phyloP scores from a whole-genome alignment of 768 basidiomycete species.

The Lepiota venenata region DNA sequence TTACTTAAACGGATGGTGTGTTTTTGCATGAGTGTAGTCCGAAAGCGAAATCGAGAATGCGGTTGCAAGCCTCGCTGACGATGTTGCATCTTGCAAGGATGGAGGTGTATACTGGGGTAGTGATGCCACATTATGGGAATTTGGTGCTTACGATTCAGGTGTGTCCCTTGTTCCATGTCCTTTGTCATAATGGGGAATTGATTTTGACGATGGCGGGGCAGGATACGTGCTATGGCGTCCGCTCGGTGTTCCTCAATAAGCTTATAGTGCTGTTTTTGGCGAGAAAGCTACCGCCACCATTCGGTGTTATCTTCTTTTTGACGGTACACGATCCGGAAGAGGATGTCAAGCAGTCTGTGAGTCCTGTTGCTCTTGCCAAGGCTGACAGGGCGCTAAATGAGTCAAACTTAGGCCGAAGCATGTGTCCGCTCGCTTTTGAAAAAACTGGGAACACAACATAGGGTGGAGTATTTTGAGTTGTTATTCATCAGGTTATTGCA shows the following conservation, averaged over 20 bases:
- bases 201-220: slow-evolving; percentile 26
- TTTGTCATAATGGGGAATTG: not conserved
- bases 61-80: slow-evolving; percentile 79
- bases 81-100: slow-evolving; percentile 74
- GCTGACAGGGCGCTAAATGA: not conserved
- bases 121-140: slow-evolving; percentile 60
- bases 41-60: slow-evolving; percentile 69
- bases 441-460: slow-evolving; percentile 48
- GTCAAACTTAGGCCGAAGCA: slow-evolving; percentile 42
- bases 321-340: slow-evolving; percentile 88
- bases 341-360: slow-evolving; percentile 69
- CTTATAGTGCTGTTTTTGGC: slow-evolving; percentile 58
- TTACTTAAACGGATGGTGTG: not conserved
- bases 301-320: slow-evolving; percentile 84
- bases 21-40: slow-evolving; percentile 33
- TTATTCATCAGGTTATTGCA: slow-evolving; percentile 86
- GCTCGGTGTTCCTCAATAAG: slow-evolving; percentile 74
- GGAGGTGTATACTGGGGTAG: slow-evolving; percentile 49
- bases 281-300: slow-evolving; percentile 65
- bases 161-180: slow-evolving; percentile 15
- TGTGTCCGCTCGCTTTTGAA: slow-evolving; percentile 51
- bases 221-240: slow-evolving; percentile 90
- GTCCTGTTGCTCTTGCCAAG: slow-evolving; percentile 15
- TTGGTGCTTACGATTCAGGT: slow-evolving; percentile 81
- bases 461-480: slow-evolving; percentile 71